Percentiles rank a stretch among this genome's conserved stretches.
Evolutionary conservation across 1,284 basidiomycete species (phyloP).

Genomic region (Schizophyllum amplum): DNA sequence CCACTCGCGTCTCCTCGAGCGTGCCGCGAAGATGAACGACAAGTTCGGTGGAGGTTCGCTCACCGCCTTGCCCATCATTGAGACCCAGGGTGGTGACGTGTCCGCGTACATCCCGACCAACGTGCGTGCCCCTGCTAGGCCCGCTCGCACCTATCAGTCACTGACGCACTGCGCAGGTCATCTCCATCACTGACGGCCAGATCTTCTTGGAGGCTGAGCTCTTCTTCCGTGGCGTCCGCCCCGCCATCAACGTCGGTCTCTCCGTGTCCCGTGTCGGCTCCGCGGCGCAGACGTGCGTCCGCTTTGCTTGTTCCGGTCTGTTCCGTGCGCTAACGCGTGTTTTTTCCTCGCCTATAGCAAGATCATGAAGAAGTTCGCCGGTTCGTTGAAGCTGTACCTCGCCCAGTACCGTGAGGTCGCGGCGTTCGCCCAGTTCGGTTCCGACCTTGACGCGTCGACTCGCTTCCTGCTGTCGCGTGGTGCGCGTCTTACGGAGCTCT

Average conservation of each 20-base stretch:
- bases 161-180: slow-evolving; percentile 49
- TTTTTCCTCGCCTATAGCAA: slow-evolving; percentile 43
- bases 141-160: no score
- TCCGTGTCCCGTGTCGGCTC: slow-evolving; percentile 99
- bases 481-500: slow-evolving; percentile 95
- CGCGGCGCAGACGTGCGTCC: slow-evolving; percentile 88
- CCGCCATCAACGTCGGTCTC: slow-evolving; percentile 99
- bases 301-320: neutral
- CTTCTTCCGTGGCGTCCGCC: slow-evolving; percentile 99
- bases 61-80: slow-evolving; percentile 98
- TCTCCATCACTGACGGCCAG: slow-evolving; percentile 97
- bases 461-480: slow-evolving; percentile 96
- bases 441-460: slow-evolving; percentile 98
- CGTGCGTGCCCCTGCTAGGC: no score
- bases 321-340: neutral
- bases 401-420: slow-evolving; percentile 99
- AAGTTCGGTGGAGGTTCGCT: slow-evolving; percentile 96
- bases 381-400: slow-evolving; percentile 99
- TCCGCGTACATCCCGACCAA: slow-evolving; percentile 93
- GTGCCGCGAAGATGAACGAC: slow-evolving; percentile 99
- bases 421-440: slow-evolving; percentile 99
- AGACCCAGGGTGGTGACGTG: slow-evolving; percentile 99
- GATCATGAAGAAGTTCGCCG: slow-evolving; percentile 99
- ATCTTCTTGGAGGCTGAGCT: slow-evolving; percentile 99
- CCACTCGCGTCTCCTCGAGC: slow-evolving; percentile 98